phyloP scores from a whole-genome alignment of 345 rosid species.

The Populus simonii region DNA sequence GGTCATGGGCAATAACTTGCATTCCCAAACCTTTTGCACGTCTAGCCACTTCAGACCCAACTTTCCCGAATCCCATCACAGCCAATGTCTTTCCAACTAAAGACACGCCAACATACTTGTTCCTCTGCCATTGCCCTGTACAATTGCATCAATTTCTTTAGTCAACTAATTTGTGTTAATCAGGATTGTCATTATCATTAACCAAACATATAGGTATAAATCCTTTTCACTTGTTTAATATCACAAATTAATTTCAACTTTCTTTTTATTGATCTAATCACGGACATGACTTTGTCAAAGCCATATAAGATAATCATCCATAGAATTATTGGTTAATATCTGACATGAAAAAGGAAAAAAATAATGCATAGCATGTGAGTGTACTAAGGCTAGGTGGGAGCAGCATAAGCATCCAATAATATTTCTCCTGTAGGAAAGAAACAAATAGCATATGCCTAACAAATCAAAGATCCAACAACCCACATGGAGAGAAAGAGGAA shows the following conservation, averaged over 20 bases:
- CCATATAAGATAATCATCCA: too few species aligned
- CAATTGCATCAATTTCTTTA: neutral
- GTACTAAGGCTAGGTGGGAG: neutral
- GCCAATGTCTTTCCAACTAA: slow-evolving; percentile 78
- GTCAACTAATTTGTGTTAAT: neutral
- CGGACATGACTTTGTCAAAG: too few species aligned
- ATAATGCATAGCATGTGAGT: neutral
- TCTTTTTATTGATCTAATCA: too few species aligned
- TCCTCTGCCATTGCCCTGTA: slow-evolving; percentile 78
- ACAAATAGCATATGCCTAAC: neutral
- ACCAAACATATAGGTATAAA: too few species aligned
- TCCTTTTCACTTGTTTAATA: too few species aligned
- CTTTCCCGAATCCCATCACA: slow-evolving; percentile 87
- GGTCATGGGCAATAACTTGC: slow-evolving; percentile 81
- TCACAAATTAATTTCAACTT: too few species aligned
- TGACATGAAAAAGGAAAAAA: too few species aligned
- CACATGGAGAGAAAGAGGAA: neutral
- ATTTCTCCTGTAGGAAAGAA: neutral
- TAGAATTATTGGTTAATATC: too few species aligned
- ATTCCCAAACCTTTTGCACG: slow-evolving; percentile 85
- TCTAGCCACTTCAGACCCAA: slow-evolving; percentile 81
- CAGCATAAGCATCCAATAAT: neutral
- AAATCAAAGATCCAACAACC: slow-evolving; percentile 6
- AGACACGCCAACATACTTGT: slow-evolving; percentile 79
- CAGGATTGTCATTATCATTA: neutral